Conservation (phyloP, 768 basidiomycete genomes). For the Boletus rubescentipes region DNA sequence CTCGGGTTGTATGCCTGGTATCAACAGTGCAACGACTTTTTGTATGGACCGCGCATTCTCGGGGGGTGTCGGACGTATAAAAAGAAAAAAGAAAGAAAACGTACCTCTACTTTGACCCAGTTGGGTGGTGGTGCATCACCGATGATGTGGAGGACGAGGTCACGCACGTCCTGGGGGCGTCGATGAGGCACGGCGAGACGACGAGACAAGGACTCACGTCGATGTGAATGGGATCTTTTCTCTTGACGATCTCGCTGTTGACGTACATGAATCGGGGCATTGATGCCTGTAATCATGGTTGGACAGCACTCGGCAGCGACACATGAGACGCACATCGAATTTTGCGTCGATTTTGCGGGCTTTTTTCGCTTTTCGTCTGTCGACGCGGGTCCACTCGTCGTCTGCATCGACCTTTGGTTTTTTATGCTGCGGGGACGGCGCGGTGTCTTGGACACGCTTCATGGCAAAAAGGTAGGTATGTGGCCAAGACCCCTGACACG, state of each 20-base stretch:
- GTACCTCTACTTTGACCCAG: constrained; percentile 84
- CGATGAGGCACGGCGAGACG: neutral
- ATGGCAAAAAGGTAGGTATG: neutral
- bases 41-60: constrained; percentile 75
- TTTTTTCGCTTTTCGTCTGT: constrained; percentile 73
- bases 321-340: constrained; percentile 52
- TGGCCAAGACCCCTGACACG: too few species aligned
- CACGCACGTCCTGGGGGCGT: constrained; percentile 73
- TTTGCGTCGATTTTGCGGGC: constrained; percentile 55
- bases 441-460: constrained; percentile 32
- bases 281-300: constrained; percentile 6
- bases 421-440: constrained; percentile 33
- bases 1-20: constrained; percentile 83
- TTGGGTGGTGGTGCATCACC: constrained; percentile 82
- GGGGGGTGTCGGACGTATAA: neutral
- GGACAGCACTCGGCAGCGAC: neutral
- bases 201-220: constrained; percentile 55
- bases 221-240: constrained; percentile 75
- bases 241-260: too few species aligned
- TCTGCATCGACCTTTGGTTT: constrained; percentile 37
- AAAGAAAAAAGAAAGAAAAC: constrained; percentile 12
- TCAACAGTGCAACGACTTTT: constrained; percentile 75
- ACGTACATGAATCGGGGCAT: constrained; percentile 80
- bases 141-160: constrained; percentile 77
- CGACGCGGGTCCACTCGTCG: constrained; percentile 67